These are phyloP conservation scores for Spathaspora girioi DNA, from an alignment of 805 yeast species.

Conservation along the genomic window DNA sequence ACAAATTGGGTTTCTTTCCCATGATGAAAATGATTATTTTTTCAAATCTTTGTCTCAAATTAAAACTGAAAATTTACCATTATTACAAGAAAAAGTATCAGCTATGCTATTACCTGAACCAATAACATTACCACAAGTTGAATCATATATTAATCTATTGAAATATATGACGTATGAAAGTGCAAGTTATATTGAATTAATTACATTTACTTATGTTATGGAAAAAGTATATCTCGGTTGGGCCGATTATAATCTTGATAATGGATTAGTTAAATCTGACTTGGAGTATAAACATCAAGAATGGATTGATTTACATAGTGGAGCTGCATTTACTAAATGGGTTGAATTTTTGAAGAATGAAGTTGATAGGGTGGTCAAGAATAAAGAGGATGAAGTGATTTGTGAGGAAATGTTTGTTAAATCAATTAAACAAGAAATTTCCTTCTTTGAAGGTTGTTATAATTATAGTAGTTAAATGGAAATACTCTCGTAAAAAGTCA, in stretches of 20 bases:
- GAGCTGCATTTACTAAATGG: constrained; percentile 46
- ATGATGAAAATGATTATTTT: constrained; percentile 49
- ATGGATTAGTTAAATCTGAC: constrained; percentile 9
- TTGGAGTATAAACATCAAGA: constrained; percentile 45
- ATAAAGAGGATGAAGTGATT: constrained; percentile 13
- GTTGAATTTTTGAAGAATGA: constrained; percentile 42
- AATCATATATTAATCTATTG: constrained; percentile 33
- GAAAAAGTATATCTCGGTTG: constrained; percentile 51
- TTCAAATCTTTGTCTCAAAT: constrained; percentile 21
- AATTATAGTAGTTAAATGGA: constrained; percentile 9
- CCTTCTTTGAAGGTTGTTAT: constrained; percentile 48
- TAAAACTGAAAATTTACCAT: constrained; percentile 11
- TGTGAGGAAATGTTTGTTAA: constrained; percentile 25
- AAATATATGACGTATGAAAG: constrained; percentile 22
- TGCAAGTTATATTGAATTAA: constrained; percentile 34
- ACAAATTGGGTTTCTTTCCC: constrained; percentile 49
- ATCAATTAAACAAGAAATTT: constrained; percentile 38
- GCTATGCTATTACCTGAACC: constrained; percentile 14
- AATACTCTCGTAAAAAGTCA: not conserved
- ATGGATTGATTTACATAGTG: constrained; percentile 53
- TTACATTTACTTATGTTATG: constrained; percentile 44
- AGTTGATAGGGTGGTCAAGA: constrained; percentile 34
- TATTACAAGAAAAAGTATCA: constrained; percentile 18
- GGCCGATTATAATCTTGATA: constrained; percentile 37
- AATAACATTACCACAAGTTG: constrained; percentile 29